phyloP scores from a whole-genome alignment of 129 eudicot species.

The Flaveria trinervia region DNA sequence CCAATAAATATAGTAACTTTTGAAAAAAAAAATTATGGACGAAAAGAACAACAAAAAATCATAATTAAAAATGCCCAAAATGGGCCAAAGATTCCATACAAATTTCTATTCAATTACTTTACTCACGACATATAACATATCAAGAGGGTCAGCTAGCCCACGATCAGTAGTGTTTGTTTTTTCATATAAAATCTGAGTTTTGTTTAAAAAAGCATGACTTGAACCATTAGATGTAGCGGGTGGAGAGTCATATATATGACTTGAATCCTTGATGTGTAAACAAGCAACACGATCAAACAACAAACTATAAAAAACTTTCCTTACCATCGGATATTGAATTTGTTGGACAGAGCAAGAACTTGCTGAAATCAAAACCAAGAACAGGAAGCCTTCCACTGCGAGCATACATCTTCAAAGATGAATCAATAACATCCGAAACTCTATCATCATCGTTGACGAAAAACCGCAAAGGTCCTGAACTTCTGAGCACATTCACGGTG shows the following conservation, averaged over 20 bases:
- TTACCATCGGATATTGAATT: slow-evolving; percentile 56
- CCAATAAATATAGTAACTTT: background rate
- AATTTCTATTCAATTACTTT: no score
- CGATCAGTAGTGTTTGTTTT: no score
- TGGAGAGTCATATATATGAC: no score
- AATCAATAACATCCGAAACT: slow-evolving; percentile 44
- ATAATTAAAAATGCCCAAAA: background rate
- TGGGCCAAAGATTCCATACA: background rate
- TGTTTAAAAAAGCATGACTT: no score
- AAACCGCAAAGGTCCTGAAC: slow-evolving; percentile 59
- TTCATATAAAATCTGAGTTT: no score
- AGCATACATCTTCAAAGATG: slow-evolving; percentile 54
- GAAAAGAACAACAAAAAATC: background rate
- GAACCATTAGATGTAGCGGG: no score
- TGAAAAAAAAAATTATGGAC: background rate
- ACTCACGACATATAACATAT: no score
- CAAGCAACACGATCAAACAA: background rate
- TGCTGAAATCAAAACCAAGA: slow-evolving; percentile 45
- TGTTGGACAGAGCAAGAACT: slow-evolving; percentile 50
- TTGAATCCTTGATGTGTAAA: background rate
- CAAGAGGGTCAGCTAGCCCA: no score
- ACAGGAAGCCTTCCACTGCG: slow-evolving; percentile 58
- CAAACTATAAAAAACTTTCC: background rate
- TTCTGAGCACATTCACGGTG: slow-evolving; percentile 49
- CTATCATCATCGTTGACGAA: slow-evolving; percentile 48